A percentile compares a stretch with the other conserved stretches of the same genome.
These are phyloP conservation scores for Plasmodium inui DNA, from an alignment of 169 alveolate species.

Conservation along the genomic window DNA sequence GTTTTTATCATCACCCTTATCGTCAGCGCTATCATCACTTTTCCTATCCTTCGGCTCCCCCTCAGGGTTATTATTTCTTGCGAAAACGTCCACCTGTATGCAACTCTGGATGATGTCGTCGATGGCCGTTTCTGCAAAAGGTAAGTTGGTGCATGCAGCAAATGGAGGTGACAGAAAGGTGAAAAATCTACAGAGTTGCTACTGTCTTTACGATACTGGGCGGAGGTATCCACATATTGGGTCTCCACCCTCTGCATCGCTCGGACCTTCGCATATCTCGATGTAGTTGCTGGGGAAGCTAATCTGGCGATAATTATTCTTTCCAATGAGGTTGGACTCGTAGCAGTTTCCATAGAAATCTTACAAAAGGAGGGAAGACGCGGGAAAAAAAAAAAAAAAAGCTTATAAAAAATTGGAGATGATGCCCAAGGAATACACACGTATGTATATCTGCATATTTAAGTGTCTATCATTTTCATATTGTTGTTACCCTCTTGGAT, in stretches of 20 bases:
- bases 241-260: background rate
- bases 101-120: constrained; percentile 34
- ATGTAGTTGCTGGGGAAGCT: constrained; percentile 48
- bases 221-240: background rate
- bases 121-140: constrained; percentile 26
- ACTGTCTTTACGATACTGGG: background rate
- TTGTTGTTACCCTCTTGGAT: background rate
- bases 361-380: background rate
- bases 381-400: constrained; percentile 1
- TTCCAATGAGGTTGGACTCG: constrained; percentile 40
- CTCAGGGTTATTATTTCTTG: constrained; percentile 5
- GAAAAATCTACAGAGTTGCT: background rate
- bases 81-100: constrained; percentile 20
- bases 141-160: background rate
- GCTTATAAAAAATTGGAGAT: background rate
- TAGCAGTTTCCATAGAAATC: constrained; percentile 34
- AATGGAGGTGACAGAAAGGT: background rate
- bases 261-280: constrained; percentile 37
- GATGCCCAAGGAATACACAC: background rate
- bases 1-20: background rate
- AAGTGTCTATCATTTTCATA: background rate
- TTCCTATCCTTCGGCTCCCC: background rate
- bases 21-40: background rate
- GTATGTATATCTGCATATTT: background rate
- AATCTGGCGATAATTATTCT: constrained; percentile 16